Evolutionary conservation across 805 yeast genomes (phyloP).

Genomic region (Candida dajiaensis): DNA sequence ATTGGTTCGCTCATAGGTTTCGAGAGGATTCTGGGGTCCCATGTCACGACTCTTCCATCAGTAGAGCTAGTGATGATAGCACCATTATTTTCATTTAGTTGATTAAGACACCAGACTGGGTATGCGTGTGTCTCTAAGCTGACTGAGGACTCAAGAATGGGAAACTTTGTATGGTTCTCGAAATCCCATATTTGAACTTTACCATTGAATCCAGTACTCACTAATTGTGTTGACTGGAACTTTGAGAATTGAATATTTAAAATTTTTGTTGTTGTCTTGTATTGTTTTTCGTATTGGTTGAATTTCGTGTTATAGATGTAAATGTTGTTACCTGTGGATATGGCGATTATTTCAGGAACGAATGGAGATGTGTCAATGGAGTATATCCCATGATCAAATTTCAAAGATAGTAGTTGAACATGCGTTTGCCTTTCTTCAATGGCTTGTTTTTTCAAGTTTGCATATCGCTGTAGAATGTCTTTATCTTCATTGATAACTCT

Average conservation of each 20-base stretch:
- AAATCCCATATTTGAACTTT: constrained; percentile 45
- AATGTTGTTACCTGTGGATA: constrained; percentile 14
- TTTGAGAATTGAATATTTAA: constrained; percentile 35
- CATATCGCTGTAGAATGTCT: constrained; percentile 19
- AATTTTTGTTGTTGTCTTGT: constrained; percentile 36
- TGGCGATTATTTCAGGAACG: constrained; percentile 14
- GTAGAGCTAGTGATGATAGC: constrained; percentile 24
- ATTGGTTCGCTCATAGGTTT: constrained; percentile 20
- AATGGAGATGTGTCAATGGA: constrained; percentile 16
- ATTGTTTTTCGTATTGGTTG: constrained; percentile 29
- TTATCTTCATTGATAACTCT: constrained; percentile 24
- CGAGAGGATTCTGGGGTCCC: constrained; percentile 25
- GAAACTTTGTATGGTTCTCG: constrained; percentile 6
- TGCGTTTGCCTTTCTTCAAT: constrained; percentile 10
- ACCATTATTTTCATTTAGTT: constrained; percentile 16
- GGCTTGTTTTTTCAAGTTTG: constrained; percentile 11
- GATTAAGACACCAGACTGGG: constrained; percentile 19
- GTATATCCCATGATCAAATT: constrained; percentile 9
- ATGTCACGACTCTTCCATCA: constrained; percentile 26
- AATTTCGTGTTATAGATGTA: constrained; percentile 20
- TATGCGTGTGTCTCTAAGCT: constrained; percentile 18
- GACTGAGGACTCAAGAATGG: constrained; percentile 12
- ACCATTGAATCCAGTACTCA: constrained; percentile 48
- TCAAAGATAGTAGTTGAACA: constrained; percentile 1
- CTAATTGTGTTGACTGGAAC: constrained; percentile 31